Conservation (phyloP, 345 rosid species). For the Sisymbrium irio region DNA sequence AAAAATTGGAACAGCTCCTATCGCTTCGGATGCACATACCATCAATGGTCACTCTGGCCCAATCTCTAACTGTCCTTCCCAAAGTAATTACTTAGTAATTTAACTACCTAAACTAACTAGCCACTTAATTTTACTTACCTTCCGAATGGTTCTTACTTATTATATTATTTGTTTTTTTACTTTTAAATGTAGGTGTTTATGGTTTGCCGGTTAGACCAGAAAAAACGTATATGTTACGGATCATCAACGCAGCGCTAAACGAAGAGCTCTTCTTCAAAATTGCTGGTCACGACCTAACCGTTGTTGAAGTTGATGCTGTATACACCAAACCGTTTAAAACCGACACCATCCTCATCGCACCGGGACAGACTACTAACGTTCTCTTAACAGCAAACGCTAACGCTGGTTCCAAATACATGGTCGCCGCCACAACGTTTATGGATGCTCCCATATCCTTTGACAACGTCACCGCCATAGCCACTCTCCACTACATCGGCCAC, state of each 20-base stretch:
- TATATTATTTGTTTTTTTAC: not conserved
- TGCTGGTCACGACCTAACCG: constrained; percentile 61
- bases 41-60: constrained; percentile 82
- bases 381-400: constrained; percentile 46
- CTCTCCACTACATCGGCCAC: constrained; percentile 29
- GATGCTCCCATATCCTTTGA: constrained; percentile 65
- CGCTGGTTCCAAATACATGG: constrained; percentile 50
- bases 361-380: constrained; percentile 75
- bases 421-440: constrained; percentile 75
- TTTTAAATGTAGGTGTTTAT: constrained; percentile 9
- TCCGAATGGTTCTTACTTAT: not conserved
- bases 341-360: constrained; percentile 47
- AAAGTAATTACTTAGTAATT: constrained; percentile 37
- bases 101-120: not conserved
- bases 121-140: not conserved
- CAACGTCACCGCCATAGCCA: constrained; percentile 50
- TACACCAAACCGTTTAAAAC: constrained; percentile 70
- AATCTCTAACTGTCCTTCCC: constrained; percentile 47
- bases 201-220: constrained; percentile 49
- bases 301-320: constrained; percentile 67
- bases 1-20: constrained; percentile 65
- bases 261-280: constrained; percentile 72
- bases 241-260: constrained; percentile 80
- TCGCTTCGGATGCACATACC: constrained; percentile 86
- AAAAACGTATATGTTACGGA: constrained; percentile 68